Evolutionary conservation across 257 asterid species (phyloP), one percentile per base, ranked within the genome.

Genomic region (Gardenia jasminoides): DNA sequence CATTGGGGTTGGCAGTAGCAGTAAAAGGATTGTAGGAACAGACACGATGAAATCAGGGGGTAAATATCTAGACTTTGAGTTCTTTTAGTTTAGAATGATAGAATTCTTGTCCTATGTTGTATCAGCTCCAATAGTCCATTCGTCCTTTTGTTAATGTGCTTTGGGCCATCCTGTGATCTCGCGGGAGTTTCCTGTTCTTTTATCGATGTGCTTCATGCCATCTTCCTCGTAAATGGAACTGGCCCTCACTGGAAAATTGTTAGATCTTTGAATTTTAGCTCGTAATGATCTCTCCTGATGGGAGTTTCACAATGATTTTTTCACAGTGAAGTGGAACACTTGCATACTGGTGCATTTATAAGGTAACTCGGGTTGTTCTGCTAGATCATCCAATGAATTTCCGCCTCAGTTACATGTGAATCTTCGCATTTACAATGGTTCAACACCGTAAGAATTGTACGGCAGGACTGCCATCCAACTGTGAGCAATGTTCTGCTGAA

Each of bases 61-160:
- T 87, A 92, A 91, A 88, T 92, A 81, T 87, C 88, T 92, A 70
- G 97, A 92, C 83, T 92, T 92, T 58, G 97, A 91, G 92, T 92
- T 92, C 94, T 92, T 92, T 85, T 91, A 91, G 91, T 3, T 43
- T 62, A 75, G 78, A 58, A 47, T 77, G 33, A 28, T 72, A 61
- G 82, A 52, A 59, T 81, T 67, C 52, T 82, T 56, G 74, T 78
- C 36, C 43, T 67, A 46, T 73, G 83, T 77, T 68, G 83, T 80
- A 74, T 41, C 41, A 43, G 73, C 65, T 59, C 77, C 85, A 43
- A 66, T 82, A 75, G 80, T 67, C 83, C 70, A 79, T 76, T 78
- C 78, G 72, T 10, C 26, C 39, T 75, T 62, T 39, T 77, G 64
- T 77, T 72, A 26, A 33, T 8, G 56, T 70, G 58, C 46, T 70